These are phyloP conservation scores for Zasmidium angulare DNA, from an alignment of 2,329 filamentous ascomycete species.

Conservation along the genomic window DNA sequence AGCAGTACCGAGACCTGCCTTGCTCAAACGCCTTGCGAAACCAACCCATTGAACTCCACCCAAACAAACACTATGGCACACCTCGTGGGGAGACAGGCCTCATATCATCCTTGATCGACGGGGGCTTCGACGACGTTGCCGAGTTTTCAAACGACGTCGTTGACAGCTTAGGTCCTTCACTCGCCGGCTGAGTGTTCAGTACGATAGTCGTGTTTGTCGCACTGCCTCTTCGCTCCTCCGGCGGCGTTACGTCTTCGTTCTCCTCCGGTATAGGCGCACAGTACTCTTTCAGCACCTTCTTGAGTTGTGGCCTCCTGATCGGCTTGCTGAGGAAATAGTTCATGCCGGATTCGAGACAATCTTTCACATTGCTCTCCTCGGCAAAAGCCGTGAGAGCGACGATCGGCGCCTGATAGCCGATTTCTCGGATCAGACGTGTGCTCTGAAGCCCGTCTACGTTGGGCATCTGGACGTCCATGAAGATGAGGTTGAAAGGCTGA, in stretches of 20 bases:
- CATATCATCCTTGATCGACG: background rate
- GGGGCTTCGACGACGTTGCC: background rate
- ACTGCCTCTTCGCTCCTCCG: slow-evolving; percentile 10
- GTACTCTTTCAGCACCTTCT: slow-evolving; percentile 78
- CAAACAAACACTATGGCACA: background rate
- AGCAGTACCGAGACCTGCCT: background rate
- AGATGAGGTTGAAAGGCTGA: slow-evolving; percentile 80
- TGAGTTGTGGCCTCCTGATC: slow-evolving; percentile 77
- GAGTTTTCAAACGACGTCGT: background rate
- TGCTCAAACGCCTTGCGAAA: background rate
- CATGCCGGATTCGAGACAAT: slow-evolving; percentile 81
- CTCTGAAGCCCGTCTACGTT: slow-evolving; percentile 87
- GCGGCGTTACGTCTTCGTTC: slow-evolving; percentile 13
- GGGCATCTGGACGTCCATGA: slow-evolving; percentile 51
- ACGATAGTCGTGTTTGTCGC: slow-evolving; percentile 18
- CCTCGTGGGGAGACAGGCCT: slow-evolving; percentile 5
- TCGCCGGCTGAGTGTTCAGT: background rate
- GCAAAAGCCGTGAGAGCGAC: slow-evolving; percentile 91
- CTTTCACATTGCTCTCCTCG: slow-evolving; percentile 72
- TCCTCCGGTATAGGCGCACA: slow-evolving; percentile 46
- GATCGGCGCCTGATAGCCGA: slow-evolving; percentile 85
- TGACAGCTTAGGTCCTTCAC: background rate
- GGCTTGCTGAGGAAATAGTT: slow-evolving; percentile 76
- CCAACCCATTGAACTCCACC: background rate
- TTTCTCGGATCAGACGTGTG: slow-evolving; percentile 78